These are phyloP conservation scores for Apiospora pterosperma DNA, from an alignment of 2,329 filamentous ascomycete species.

Conservation along the genomic window DNA sequence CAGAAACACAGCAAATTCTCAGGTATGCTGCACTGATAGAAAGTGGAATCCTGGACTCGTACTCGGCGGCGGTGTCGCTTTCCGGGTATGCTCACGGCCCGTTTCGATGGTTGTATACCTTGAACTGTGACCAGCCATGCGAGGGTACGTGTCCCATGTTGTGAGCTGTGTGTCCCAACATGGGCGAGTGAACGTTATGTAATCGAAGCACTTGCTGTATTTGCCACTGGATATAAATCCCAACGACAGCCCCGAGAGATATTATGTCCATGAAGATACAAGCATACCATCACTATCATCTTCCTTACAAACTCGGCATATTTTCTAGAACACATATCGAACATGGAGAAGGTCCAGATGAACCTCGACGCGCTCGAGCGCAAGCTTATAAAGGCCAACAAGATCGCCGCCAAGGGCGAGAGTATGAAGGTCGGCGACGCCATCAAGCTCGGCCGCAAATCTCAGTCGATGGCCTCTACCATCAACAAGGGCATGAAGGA, in stretches of 20 bases:
- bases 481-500: not conserved
- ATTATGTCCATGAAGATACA: not conserved
- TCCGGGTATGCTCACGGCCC: not conserved
- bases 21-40: not conserved
- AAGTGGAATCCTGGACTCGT: not conserved
- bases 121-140: not conserved
- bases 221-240: not conserved
- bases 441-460: constrained; percentile 1
- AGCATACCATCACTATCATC: not conserved
- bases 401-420: constrained; percentile 3
- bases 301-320: not conserved
- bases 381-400: constrained; percentile 2
- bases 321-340: no score
- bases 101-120: not conserved
- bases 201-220: no score
- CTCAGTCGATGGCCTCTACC: not conserved
- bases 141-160: not conserved
- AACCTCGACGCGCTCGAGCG: not conserved
- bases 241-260: not conserved
- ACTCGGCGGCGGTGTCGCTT: not conserved
- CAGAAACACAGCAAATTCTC: not conserved
- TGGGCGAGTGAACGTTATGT: no score
- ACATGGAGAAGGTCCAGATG: not conserved
- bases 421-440: not conserved
- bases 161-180: no score